These are phyloP conservation scores for Polygonum aviculare DNA, from an alignment of 148 eudicot genomes.

Conservation along the genomic window DNA sequence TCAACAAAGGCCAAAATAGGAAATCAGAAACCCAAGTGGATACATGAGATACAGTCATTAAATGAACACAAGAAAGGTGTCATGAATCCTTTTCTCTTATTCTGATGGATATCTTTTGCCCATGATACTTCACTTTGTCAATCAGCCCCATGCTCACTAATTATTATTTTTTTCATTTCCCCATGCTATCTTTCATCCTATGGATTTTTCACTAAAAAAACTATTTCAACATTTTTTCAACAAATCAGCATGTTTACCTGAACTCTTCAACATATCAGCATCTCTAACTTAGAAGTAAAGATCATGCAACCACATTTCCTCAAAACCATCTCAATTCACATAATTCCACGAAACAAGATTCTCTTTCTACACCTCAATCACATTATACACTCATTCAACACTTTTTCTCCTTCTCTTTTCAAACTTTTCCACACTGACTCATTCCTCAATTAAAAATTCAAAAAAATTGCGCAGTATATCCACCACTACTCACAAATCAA, in stretches of 20 bases:
- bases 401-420: not conserved
- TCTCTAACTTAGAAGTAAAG: not conserved
- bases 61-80: not conserved
- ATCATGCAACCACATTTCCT: not conserved
- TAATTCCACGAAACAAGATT: not conserved
- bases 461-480: not conserved
- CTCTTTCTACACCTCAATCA: not conserved
- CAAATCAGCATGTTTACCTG: not conserved
- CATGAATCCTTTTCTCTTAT: not conserved
- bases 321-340: not conserved
- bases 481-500: not conserved
- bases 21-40: not conserved
- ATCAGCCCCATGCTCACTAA: not conserved
- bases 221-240: no score
- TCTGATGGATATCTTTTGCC: not conserved
- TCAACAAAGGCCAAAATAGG: not conserved
- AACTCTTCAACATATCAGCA: not conserved
- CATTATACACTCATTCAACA: no score
- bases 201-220: not conserved
- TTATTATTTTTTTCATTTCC: not conserved
- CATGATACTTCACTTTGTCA: not conserved
- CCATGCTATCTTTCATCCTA: not conserved
- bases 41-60: not conserved
- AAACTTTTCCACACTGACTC: not conserved
- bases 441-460: not conserved